A percentile compares a stretch with the other conserved stretches of the same genome.
These are phyloP conservation scores for Cryptosporidium bovis DNA, from an alignment of 169 alveolate species.

Conservation along the genomic window DNA sequence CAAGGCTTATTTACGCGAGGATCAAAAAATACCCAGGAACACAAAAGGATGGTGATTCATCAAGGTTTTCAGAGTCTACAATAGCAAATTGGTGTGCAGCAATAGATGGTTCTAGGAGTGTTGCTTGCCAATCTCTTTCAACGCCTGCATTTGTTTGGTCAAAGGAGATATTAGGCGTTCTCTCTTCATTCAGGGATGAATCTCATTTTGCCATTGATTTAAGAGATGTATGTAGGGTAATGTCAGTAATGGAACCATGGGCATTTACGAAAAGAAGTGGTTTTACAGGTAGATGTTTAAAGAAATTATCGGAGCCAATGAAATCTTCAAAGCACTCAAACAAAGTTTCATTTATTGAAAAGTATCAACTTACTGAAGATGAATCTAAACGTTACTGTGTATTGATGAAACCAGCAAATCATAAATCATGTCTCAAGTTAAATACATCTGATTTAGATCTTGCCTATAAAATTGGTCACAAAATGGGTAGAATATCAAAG, in stretches of 20 bases:
- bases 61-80: conserved; percentile 53
- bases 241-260: conserved; percentile 56
- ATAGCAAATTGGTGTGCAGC: conserved; percentile 75
- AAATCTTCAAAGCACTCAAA: conserved; percentile 27
- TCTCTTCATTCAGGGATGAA: conserved; percentile 29
- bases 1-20: conserved; percentile 35
- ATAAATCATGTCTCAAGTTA: conserved; percentile 35
- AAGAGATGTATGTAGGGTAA: conserved; percentile 55
- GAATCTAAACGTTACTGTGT: conserved; percentile 53
- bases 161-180: not conserved
- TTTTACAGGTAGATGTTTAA: conserved; percentile 26
- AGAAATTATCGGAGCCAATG: conserved; percentile 18
- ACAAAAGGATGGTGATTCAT: conserved; percentile 46
- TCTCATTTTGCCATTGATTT: conserved; percentile 57
- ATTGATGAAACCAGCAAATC: conserved; percentile 65
- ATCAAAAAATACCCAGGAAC: conserved; percentile 66
- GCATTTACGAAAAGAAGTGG: conserved; percentile 40
- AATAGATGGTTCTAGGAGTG: conserved; percentile 72
- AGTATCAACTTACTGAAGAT: conserved; percentile 42
- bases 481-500: conserved; percentile 36
- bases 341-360: conserved; percentile 23
- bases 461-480: conserved; percentile 41
- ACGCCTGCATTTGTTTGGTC: conserved; percentile 67
- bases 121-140: conserved; percentile 38
- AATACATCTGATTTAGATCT: conserved; percentile 29